A percentile compares a stretch with the other conserved stretches of the same genome.
Conservation (phyloP, 768 basidiomycete genomes). For the Tephrocybe sp. region DNA sequence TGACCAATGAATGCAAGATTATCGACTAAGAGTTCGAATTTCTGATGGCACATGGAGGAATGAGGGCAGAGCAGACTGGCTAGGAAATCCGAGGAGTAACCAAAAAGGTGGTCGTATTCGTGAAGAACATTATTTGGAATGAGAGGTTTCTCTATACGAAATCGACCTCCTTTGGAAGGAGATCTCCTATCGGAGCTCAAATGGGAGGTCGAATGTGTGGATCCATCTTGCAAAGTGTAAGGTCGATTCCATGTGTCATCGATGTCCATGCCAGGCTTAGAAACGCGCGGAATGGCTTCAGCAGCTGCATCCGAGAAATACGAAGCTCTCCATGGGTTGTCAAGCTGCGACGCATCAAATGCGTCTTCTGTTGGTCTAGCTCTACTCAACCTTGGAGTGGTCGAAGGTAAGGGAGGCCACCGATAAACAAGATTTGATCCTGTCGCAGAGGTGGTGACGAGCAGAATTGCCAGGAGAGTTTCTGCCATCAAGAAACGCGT, state of each 20-base stretch:
- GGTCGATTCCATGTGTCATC: conserved; percentile 70
- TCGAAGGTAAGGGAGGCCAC: conserved; percentile 76
- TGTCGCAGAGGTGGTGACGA: conserved; percentile 84
- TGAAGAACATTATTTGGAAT: too few relatives aligned
- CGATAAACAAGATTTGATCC: conserved; percentile 78
- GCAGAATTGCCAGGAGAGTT: conserved; percentile 75
- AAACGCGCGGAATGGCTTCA: conserved; percentile 22
- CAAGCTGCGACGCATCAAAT: conserved; percentile 50
- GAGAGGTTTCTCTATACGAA: conserved; percentile 34
- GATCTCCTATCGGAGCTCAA: conserved; percentile 53
- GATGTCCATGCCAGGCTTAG: conserved; percentile 29
- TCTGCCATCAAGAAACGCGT: conserved; percentile 56
- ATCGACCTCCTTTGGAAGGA: conserved; percentile 44
- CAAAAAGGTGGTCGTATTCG: conserved; percentile 73
- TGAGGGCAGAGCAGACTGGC: conserved; percentile 81
- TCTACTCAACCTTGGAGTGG: conserved; percentile 69
- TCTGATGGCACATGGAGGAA: conserved; percentile 83
- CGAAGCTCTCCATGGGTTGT: conserved; percentile 76
- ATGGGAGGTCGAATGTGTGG: conserved; percentile 44
- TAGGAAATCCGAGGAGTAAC: conserved; percentile 79
- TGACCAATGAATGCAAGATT: conserved; percentile 93
- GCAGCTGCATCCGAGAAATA: conserved; percentile 40
- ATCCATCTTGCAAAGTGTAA: conserved; percentile 45
- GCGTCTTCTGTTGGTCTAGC: conserved; percentile 50
- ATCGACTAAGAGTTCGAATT: conserved; percentile 91